A percentile compares a stretch with the other conserved stretches of the same genome.
phyloP scores from a whole-genome alignment of 179 eudicot genomes.

The Spergularia azorica region DNA sequence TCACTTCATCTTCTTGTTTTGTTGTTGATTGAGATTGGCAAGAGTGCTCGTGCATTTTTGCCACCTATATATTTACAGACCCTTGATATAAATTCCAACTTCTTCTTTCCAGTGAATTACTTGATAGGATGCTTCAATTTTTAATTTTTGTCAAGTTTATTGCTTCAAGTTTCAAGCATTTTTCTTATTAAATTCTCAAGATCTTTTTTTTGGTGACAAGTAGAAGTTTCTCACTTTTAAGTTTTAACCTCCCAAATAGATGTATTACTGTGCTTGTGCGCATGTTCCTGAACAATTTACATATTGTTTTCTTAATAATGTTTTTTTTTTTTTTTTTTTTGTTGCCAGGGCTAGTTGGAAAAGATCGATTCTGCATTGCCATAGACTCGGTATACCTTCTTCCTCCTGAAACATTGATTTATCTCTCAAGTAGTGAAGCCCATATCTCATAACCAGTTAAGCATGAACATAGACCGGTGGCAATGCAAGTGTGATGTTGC shows the following conservation, averaged over 20 bases:
- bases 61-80: background rate
- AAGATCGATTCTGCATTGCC: slow-evolving; percentile 67
- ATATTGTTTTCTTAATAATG: background rate
- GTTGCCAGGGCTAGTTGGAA: slow-evolving; percentile 58
- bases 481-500: background rate
- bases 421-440: background rate
- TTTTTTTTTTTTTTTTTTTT: slow-evolving; percentile 2
- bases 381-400: slow-evolving; percentile 74
- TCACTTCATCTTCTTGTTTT: background rate
- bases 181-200: no score
- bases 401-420: background rate
- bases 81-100: background rate
- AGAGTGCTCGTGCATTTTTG: background rate
- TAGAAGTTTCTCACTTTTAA: background rate
- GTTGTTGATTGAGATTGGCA: background rate
- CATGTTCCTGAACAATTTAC: background rate
- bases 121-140: background rate
- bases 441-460: background rate
- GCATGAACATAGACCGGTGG: background rate
- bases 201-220: background rate
- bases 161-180: no score
- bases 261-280: background rate
- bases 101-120: background rate
- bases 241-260: background rate
- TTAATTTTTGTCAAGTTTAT: no score